Percentiles rank a stretch among this genome's conserved stretches.
Evolutionary conservation across 2,329 filamentous ascomycete genomes (phyloP).

Genomic region (Trichoderma citrinoviride): DNA sequence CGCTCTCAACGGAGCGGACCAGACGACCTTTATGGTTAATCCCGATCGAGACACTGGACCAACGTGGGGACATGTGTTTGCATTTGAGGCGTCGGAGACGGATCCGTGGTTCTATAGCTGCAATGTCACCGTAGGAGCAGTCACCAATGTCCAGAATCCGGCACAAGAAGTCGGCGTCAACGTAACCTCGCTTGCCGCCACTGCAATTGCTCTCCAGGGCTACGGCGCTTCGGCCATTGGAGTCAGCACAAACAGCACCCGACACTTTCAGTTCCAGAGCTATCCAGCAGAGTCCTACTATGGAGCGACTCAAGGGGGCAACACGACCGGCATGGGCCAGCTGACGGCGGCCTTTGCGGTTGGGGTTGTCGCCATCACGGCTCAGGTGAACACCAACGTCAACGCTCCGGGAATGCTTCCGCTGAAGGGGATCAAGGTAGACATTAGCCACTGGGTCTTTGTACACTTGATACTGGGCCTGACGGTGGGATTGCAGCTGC

Average conservation of each 20-base stretch:
- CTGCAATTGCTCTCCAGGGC: conserved; percentile 43
- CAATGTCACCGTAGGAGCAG: conserved; percentile 37
- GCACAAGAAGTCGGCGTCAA: conserved; percentile 37
- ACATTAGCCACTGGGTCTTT: conserved; percentile 35
- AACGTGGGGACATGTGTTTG: conserved; percentile 34
- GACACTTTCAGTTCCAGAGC: conserved; percentile 36
- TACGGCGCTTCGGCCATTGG: conserved; percentile 32
- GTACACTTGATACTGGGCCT: conserved; percentile 36
- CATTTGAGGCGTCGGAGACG: conserved; percentile 38
- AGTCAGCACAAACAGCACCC: conserved; percentile 27
- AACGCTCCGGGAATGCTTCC: conserved; percentile 32
- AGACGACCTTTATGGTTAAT: conserved; percentile 40
- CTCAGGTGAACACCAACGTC: conserved; percentile 32
- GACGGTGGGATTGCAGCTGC: conserved; percentile 33
- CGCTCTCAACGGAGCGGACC: conserved; percentile 32
- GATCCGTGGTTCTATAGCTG: conserved; percentile 44
- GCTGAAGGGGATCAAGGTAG: conserved; percentile 32
- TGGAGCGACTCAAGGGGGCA: conserved; percentile 36
- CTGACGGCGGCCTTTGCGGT: conserved; percentile 38
- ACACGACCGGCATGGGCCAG: conserved; percentile 35
- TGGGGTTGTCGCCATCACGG: conserved; percentile 36
- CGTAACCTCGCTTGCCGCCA: conserved; percentile 36
- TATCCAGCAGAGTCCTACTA: conserved; percentile 44
- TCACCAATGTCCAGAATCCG: conserved; percentile 36
- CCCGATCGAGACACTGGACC: conserved; percentile 26